A percentile compares a stretch with the other conserved stretches of the same genome.
phyloP scores from a whole-genome alignment of 2,329 filamentous ascomycete genomes.

The Bipolaris victoriae region DNA sequence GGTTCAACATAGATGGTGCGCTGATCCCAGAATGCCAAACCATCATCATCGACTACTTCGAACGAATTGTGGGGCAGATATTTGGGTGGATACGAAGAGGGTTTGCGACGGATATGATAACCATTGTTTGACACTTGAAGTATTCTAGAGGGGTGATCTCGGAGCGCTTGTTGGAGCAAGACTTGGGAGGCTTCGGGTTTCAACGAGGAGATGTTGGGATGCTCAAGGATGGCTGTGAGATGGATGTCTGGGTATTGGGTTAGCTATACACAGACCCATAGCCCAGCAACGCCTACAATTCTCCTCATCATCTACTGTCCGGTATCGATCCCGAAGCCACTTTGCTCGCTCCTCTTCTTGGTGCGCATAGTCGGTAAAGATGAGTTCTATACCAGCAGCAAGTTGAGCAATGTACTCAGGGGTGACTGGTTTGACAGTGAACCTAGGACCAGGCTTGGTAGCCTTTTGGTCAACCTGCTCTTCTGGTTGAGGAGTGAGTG shows the following conservation, averaged over 20 bases:
- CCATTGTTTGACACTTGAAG: conserved; percentile 36
- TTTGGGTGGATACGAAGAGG: conserved; percentile 37
- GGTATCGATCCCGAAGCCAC: conserved; percentile 38
- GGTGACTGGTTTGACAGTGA: conserved; percentile 27
- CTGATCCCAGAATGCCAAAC: conserved; percentile 44
- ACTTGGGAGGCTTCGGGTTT: conserved; percentile 41
- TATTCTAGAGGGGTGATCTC: conserved; percentile 19
- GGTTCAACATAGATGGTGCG: conserved; percentile 48
- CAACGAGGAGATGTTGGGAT: conserved; percentile 37
- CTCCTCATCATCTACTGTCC: conserved; percentile 31
- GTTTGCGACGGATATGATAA: conserved; percentile 40
- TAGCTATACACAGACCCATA: neutral
- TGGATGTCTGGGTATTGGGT: conserved; percentile 36
- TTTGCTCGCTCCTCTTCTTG: conserved; percentile 31
- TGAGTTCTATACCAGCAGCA: conserved; percentile 40
- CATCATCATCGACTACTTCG: conserved; percentile 34
- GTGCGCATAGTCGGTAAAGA: conserved; percentile 48
- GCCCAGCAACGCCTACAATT: conserved; percentile 25
- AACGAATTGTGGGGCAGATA: conserved; percentile 39
- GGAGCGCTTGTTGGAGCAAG: conserved; percentile 37
- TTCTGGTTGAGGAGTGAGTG: conserved; percentile 21
- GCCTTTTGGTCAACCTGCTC: conserved; percentile 17
- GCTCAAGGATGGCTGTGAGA: conserved; percentile 40
- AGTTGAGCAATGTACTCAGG: conserved; percentile 40
- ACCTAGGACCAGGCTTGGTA: conserved; percentile 25